Percentiles rank a stretch among this genome's conserved stretches.
Evolutionary conservation across 1,284 basidiomycete genomes (phyloP).

Genomic region (Trametes pubescens): DNA sequence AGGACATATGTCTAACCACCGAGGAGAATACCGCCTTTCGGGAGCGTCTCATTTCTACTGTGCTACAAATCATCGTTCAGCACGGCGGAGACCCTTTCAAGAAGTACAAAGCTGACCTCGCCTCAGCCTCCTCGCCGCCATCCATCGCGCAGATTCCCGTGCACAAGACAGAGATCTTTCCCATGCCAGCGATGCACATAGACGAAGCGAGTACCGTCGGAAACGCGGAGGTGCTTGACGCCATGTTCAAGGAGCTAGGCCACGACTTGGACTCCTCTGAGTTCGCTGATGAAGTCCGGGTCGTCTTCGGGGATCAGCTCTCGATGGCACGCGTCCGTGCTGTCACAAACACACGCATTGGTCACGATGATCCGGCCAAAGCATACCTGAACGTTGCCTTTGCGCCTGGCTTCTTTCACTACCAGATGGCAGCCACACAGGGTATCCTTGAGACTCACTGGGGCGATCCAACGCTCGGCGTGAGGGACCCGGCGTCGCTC

Average conservation of each 20-base stretch:
- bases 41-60: neutral
- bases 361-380: neutral
- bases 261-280: neutral
- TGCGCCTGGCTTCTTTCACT: constrained; percentile 15
- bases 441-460: constrained; percentile 23
- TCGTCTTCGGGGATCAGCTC: constrained; percentile 10
- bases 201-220: constrained; percentile 6
- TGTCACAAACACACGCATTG: neutral
- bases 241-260: neutral
- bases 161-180: constrained; percentile 3
- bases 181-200: constrained; percentile 4
- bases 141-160: constrained; percentile 2
- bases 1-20: constrained; percentile 33
- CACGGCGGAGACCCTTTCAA: constrained; percentile 1
- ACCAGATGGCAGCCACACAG: constrained; percentile 13
- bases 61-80: constrained; percentile 1
- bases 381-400: constrained; percentile 9
- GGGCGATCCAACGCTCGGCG: constrained; percentile 22
- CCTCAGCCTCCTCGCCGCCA: neutral
- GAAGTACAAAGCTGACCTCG: neutral
- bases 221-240: constrained; percentile 5
- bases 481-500: constrained; percentile 45
- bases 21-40: neutral
- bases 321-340: constrained; percentile 11
- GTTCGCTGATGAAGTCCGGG: neutral